Base-by-base conservation (phyloP, 768 basidiomycete species). In the Gloeopeniophorella convolvens region DNA sequence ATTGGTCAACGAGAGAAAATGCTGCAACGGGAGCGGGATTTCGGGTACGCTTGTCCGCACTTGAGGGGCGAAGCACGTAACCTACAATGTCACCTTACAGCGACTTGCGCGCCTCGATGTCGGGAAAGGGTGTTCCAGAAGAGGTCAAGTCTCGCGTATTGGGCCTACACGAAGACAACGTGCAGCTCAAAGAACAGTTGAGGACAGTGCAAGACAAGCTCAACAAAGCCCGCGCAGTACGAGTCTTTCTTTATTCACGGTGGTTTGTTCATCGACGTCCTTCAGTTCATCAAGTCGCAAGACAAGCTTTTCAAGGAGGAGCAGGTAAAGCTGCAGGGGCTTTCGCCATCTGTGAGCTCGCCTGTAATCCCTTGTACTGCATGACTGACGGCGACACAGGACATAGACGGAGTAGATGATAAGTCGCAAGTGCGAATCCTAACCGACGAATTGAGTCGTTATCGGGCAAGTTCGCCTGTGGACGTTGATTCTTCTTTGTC, bases 261-360 rank as follows among this genome's bases (percentile, higher is more conserved):
- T 4, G 2, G 5, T 12, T 16, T 18, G n/a, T 12, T 36, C 13
- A 12, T 39, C 3, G 46, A 18, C 26, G 9, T 10, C 5, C 21
- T 18, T 18, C 60, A 94, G 89, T 93, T 95, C 66, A 91, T 97
- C 71, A 91, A 90, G 64, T 76, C 82, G 27, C 93, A 95, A 65
- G 92, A 96, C 68, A 87, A 86, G 56, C 72, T 91, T 24, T 85
- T 93, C 68, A 86, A 85, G 58, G 87, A 90, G 61, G 83, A 85
- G 60, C 82, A 83, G 42, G 79, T 82, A 4, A 77, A 80, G 43
- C 75, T 74, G 58, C 70, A 68, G 26, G 72, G 70, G 18, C 59
- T 67, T 47, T 65, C 66, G 40, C 61, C 71, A 28, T 66, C 76
- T 33, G 83, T 83, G 55, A 73, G 65, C 28, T 40, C 28, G 33